Evolutionary conservation across 176 grass and related monocot species (phyloP), one percentile per base, ranked within the genome.

Genomic region (Oryza brachyantha): DNA sequence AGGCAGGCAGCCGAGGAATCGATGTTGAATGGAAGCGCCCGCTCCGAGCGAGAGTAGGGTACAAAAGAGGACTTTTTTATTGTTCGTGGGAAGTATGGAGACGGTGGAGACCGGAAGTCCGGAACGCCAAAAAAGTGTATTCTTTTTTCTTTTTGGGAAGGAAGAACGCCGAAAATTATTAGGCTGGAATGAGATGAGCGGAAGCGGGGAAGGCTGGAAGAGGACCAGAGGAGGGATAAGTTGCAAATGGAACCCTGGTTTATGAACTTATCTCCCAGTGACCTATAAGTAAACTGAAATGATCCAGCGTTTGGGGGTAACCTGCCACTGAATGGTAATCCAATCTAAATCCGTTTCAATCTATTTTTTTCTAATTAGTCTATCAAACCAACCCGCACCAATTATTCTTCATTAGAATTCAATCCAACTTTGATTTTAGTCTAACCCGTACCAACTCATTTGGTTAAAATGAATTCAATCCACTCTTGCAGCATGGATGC

Each of bases 41-140:
- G 54, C 35, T 61, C 19, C 40, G 54, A 16, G 28, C 16, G 3
- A 25, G 66, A 60, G 25, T 50, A 71, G 66, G 66, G 31, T 61
- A 68, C 50, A 61, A 81, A 69, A 70, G 64, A 81, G 50, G 45
- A 28, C 66, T 81, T 81, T 45, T 61, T 68, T 75, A 26, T 26
- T 19, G 34, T 17, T 70, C 68, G 68, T 50, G 68, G 32, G 22
- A 75, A 35, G 32, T 27, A 61, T 10, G 14, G 29, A 39, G 52
- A 38, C 29, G 26, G 35, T 17, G 19, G 19, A 52, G 48, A 52
- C 48, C 48, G 48, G 19, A 52, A 52, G 19, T 52, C 19, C 48
- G 19, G 48, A 52, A 52, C 48, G 43, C 43, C n/a, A n/a, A n/a
- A n/a, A n/a, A n/a, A n/a, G n/a, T n/a, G n/a, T n/a, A n/a, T 0